These are phyloP conservation scores for Cladosporium sp. DNA, from an alignment of 2,329 filamentous ascomycete genomes.

Conservation along the genomic window DNA sequence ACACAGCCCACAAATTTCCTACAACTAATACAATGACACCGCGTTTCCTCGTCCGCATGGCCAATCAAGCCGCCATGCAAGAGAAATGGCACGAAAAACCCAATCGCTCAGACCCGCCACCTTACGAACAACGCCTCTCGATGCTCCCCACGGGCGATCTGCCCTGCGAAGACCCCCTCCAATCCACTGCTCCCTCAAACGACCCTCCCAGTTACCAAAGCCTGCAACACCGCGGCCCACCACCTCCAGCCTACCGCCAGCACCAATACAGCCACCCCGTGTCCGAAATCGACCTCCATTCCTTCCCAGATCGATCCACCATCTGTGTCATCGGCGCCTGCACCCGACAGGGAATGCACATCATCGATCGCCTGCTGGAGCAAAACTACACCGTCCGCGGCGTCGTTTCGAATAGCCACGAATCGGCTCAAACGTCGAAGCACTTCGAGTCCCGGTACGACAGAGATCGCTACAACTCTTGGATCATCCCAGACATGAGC, in stretches of 20 bases:
- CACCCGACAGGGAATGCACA: constrained; percentile 25
- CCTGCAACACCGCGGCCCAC: not conserved
- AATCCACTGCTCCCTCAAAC: not conserved
- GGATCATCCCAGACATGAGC: constrained; percentile 37
- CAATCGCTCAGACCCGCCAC: not conserved
- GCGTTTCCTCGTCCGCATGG: constrained; percentile 8
- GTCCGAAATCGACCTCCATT: not conserved
- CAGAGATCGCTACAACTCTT: constrained; percentile 35
- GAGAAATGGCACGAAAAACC: constrained; percentile 1
- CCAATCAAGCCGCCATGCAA: constrained; percentile 1
- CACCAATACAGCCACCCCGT: not conserved
- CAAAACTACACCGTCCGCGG: constrained; percentile 27
- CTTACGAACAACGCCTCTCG: not conserved
- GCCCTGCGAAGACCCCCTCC: too few species aligned
- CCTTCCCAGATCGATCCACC: not conserved
- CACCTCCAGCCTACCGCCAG: constrained; percentile 1
- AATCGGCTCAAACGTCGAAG: constrained; percentile 23
- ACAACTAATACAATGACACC: constrained; percentile 3
- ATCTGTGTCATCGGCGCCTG: constrained; percentile 27
- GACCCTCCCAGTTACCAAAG: not conserved
- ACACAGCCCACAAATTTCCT: too few species aligned
- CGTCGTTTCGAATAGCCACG: constrained; percentile 20
- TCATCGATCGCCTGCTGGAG: constrained; percentile 25
- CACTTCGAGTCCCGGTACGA: constrained; percentile 26
- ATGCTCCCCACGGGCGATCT: too few species aligned